Evolutionary conservation across 768 basidiomycete species (phyloP).

Genomic region (Hypholoma sublateritium): DNA sequence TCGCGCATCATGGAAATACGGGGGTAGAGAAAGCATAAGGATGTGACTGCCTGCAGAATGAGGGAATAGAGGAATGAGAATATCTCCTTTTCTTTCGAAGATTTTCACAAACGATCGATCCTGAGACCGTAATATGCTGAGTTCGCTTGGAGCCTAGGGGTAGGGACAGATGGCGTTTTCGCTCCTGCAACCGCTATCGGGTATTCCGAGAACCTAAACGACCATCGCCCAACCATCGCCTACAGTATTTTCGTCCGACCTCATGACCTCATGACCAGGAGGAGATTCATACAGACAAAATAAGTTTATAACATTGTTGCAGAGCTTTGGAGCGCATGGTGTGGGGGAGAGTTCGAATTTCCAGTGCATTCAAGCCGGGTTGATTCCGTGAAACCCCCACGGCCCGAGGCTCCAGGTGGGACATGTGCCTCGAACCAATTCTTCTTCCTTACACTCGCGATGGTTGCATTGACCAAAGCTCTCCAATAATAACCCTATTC

Average conservation of each 20-base stretch:
- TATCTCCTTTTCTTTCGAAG: neutral
- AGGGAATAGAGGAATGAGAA: neutral
- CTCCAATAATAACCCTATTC: neutral
- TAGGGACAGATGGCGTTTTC: too few species aligned
- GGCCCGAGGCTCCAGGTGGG: neutral
- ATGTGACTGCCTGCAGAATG: constrained; percentile 2
- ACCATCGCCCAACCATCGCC: too few species aligned
- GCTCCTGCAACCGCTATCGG: neutral
- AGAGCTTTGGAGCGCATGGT: neutral
- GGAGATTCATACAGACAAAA: neutral
- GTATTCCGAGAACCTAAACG: too few species aligned
- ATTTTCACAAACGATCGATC: neutral
- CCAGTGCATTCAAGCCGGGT: neutral
- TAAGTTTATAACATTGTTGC: neutral
- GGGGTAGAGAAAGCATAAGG: neutral
- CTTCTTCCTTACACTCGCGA: neutral
- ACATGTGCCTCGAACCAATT: neutral
- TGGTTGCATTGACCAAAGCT: neutral
- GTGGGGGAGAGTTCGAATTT: neutral
- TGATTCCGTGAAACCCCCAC: too few species aligned
- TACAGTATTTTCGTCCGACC: neutral
- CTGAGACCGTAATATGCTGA: neutral
- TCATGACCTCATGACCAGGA: neutral
- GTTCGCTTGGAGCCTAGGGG: too few species aligned
- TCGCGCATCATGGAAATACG: neutral